Evolutionary conservation across 768 basidiomycete species (phyloP), one percentile per base, ranked within the genome.

Genomic region (Pleurotus platypus): DNA sequence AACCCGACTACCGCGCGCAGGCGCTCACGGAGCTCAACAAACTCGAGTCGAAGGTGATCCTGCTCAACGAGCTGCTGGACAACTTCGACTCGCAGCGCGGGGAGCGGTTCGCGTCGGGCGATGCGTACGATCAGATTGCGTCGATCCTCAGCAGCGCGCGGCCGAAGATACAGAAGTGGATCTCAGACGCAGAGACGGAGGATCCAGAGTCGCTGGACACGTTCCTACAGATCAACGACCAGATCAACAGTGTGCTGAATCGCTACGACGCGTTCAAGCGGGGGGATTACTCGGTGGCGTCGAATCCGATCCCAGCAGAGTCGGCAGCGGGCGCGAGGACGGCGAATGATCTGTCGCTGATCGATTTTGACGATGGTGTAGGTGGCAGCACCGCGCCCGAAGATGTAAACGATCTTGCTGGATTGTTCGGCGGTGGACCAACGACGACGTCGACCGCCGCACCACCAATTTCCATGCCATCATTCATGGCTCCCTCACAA

Each of bases 61-160:
- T 98, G n/a, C 76, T 98, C 38, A 97, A 96, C 64, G 96, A 99
- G 71, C 89, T 99, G 89, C 78, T 99, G 47, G 94, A 98, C 61
- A 98, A 98, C 64, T 89, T 90, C 16, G 89, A 92, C 57, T 75
- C 73, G 8, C 71, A 75, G 49, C 78, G 81, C 42, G 83, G 90
- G 2, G 95, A 98, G 72, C 78, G 75, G 58, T 92, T 95, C 64
- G 92, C 84, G 35, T 75, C 82, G 35, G 96, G 97, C 3, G 97
- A 99, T 69, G 94, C 85, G 2, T 99, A 98, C 64, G 91, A 97
- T 89, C 97, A 99, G 87, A 94, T 98, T 2, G 90, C 96, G 0
- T 74, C 83, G 0, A 86, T 96, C 39, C 82, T 97, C 12, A 78
- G 76, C 26, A 80, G 81, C 46, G 94, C 95, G 2, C 82, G 94